Evolutionary conservation across 176 grass and related monocot species (phyloP).

Genomic region (Avena atlantica): DNA sequence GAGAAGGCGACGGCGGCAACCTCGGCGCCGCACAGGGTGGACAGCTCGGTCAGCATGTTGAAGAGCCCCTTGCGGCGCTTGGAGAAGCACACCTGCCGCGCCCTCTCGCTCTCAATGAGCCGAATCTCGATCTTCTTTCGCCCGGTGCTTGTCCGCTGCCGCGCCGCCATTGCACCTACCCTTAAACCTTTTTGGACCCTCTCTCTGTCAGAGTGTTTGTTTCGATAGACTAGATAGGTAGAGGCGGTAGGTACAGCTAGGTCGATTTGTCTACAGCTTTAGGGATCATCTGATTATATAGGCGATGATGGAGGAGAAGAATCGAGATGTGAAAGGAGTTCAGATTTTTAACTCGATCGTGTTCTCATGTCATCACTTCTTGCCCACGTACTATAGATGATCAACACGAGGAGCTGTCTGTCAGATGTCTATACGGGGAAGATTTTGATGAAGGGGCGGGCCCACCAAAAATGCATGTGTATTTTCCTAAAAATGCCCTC

Average conservation of each 20-base stretch:
- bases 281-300: not conserved
- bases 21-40: not conserved
- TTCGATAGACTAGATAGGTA: not conserved
- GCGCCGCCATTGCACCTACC: not conserved
- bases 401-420: not conserved
- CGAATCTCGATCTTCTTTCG: not conserved
- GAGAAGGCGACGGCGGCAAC: not conserved
- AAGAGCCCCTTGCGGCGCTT: conserved; percentile 10
- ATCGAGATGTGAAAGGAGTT: not conserved
- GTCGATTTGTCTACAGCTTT: not conserved
- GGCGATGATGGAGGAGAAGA: not conserved
- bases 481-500: not conserved
- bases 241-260: not conserved
- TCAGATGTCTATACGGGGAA: not conserved
- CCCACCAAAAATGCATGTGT: not conserved
- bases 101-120: not conserved
- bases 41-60: not conserved
- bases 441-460: not conserved
- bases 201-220: not conserved
- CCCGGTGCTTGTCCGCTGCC: not conserved
- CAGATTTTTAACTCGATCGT: not conserved
- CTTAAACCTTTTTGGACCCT: not conserved
- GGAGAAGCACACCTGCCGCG: conserved; percentile 4
- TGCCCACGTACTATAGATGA: not conserved
- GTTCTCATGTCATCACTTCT: not conserved